These are phyloP conservation scores for Lepiota venenata DNA, from an alignment of 768 basidiomycete genomes.

Conservation along the genomic window DNA sequence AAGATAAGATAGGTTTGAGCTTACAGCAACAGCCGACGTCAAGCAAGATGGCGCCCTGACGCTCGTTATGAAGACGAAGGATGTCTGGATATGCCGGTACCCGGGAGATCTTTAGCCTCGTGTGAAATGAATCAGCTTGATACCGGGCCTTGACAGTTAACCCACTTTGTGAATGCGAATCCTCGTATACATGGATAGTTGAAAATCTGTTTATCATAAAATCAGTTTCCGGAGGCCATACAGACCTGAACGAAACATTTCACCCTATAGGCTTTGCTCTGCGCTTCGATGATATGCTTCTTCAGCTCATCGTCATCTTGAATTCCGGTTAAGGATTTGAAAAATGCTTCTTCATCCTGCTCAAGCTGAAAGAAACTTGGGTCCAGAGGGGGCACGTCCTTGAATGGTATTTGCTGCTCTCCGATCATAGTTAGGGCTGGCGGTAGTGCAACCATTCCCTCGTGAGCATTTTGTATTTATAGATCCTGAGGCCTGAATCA, in stretches of 20 bases:
- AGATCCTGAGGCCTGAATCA: too few species aligned
- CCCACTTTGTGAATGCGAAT: slow-evolving; percentile 32
- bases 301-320: slow-evolving; percentile 33
- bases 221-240: slow-evolving; percentile 17
- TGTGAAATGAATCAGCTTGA: neutral
- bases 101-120: slow-evolving; percentile 30
- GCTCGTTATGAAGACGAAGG: slow-evolving; percentile 22
- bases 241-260: neutral
- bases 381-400: neutral
- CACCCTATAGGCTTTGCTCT: slow-evolving; percentile 30
- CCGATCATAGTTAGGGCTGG: too few species aligned
- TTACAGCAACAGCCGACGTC: slow-evolving; percentile 44
- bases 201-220: slow-evolving; percentile 24
- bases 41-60: slow-evolving; percentile 31
- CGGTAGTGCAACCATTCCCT: too few species aligned
- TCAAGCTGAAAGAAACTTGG: slow-evolving; percentile 13
- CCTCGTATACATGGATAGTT: slow-evolving; percentile 35
- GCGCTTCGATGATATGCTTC: slow-evolving; percentile 35
- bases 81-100: slow-evolving; percentile 30
- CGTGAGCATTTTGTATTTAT: too few species aligned
- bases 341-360: slow-evolving; percentile 26
- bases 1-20: slow-evolving; percentile 7
- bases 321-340: slow-evolving; percentile 33
- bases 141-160: neutral
- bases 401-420: too few species aligned